Evolutionary conservation across 495 filamentous ascomycete genomes (phyloP).

Genomic region (Penicillium bialowiezense): DNA sequence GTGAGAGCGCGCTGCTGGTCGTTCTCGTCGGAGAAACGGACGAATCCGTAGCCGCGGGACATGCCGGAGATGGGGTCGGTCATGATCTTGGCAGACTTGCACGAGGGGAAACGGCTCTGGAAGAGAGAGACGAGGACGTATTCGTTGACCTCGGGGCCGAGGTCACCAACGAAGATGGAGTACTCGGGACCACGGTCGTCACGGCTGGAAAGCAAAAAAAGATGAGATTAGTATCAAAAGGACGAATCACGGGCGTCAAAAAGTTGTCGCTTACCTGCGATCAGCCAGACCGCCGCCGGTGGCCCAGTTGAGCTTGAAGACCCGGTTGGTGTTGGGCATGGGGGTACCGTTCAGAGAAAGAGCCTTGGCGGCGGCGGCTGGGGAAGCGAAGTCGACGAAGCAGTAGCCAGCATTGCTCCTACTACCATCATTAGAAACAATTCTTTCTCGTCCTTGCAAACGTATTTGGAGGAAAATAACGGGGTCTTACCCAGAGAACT

Average conservation of each 20-base stretch:
- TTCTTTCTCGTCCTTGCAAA: constrained; percentile 6
- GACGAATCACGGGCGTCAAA: not conserved
- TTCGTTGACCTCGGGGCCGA: constrained; percentile 98
- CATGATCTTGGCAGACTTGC: constrained; percentile 99
- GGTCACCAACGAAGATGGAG: constrained; percentile 96
- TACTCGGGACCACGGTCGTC: constrained; percentile 96
- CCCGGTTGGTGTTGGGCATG: constrained; percentile 90
- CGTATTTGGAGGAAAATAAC: too few species aligned
- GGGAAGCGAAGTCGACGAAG: constrained; percentile 88
- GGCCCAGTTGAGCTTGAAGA: constrained; percentile 99
- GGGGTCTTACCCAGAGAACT: constrained; percentile 90
- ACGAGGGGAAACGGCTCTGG: constrained; percentile 91
- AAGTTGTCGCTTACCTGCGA: constrained; percentile 62
- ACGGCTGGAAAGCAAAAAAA: constrained; percentile 50
- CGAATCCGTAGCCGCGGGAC: constrained; percentile 97
- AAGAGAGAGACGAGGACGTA: constrained; percentile 96
- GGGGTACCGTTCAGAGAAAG: constrained; percentile 82
- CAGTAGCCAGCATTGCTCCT: constrained; percentile 97
- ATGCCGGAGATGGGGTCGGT: constrained; percentile 97
- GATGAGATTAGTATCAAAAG: not conserved
- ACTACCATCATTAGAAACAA: constrained; percentile 49
- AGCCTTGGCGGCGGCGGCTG: constrained; percentile 87
- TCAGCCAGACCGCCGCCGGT: constrained; percentile 95
- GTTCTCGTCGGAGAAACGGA: constrained; percentile 89
- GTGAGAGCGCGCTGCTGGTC: constrained; percentile 93